phyloP scores from a whole-genome alignment of 192 early-diverging fungal species.

The Coemansia sp. region DNA sequence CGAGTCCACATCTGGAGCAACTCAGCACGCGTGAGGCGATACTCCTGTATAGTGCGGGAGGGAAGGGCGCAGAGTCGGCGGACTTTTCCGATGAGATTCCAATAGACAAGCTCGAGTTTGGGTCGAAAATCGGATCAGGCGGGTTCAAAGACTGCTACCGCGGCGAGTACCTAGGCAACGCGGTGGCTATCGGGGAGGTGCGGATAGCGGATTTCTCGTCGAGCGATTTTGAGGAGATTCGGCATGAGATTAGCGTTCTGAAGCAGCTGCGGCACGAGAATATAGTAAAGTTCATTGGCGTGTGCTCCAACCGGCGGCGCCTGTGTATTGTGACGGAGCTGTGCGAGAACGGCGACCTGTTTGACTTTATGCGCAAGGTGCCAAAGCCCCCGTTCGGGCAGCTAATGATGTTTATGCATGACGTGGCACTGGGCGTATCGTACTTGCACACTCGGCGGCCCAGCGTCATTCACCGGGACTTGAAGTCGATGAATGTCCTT shows the following conservation, averaged over 20 bases:
- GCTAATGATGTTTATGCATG: slow-evolving; percentile 74
- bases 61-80: slow-evolving; percentile 49
- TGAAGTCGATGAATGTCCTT: slow-evolving; percentile 78
- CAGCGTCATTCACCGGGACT: slow-evolving; percentile 71
- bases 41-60: slow-evolving; percentile 43
- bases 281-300: slow-evolving; percentile 70
- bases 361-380: slow-evolving; percentile 68
- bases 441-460: slow-evolving; percentile 72
- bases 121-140: slow-evolving; percentile 68
- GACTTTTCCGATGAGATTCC: slow-evolving; percentile 61
- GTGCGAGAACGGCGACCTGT: slow-evolving; percentile 71
- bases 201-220: slow-evolving; percentile 66
- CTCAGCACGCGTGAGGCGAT: slow-evolving; percentile 50
- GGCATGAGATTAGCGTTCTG: slow-evolving; percentile 72
- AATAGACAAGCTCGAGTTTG: slow-evolving; percentile 59
- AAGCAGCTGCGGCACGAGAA: slow-evolving; percentile 78
- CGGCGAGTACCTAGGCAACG: slow-evolving; percentile 61
- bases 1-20: slow-evolving; percentile 62
- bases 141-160: slow-evolving; percentile 78
- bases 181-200: slow-evolving; percentile 71
- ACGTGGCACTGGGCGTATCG: slow-evolving; percentile 68
- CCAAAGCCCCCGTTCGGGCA: slow-evolving; percentile 63
- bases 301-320: slow-evolving; percentile 63
- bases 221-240: slow-evolving; percentile 67
- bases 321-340: slow-evolving; percentile 74